Conservation (phyloP, 768 basidiomycete species). For the Rhodocollybia butyracea region DNA sequence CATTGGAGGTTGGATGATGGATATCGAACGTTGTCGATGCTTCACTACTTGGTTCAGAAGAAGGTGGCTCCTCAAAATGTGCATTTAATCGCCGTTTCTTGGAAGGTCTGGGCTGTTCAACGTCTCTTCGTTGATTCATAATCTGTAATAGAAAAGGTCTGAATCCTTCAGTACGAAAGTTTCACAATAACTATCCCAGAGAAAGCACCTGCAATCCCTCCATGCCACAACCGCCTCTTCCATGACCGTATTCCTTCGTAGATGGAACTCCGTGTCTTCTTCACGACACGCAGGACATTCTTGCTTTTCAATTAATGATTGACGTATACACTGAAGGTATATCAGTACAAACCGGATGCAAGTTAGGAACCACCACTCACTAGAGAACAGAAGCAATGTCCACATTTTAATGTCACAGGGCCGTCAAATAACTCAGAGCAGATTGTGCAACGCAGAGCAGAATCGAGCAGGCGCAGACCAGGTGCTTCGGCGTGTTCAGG, state of each 20-base stretch:
- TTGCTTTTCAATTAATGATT: constrained; percentile 50
- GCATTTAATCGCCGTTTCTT: constrained; percentile 12
- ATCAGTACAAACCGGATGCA: not conserved
- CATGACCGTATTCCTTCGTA: constrained; percentile 66
- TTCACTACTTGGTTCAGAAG: not conserved
- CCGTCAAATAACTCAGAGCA: constrained; percentile 72
- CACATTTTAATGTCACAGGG: constrained; percentile 72
- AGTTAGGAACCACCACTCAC: constrained; percentile 35
- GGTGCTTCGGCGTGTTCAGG: constrained; percentile 38
- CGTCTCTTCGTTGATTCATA: constrained; percentile 22
- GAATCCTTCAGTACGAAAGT: not conserved
- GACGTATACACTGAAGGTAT: constrained; percentile 61
- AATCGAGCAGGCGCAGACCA: constrained; percentile 61
- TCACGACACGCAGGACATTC: constrained; percentile 76
- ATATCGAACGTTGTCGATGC: too few species aligned
- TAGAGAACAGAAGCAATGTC: constrained; percentile 79
- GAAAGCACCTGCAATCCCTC: constrained; percentile 61
- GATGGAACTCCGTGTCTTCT: constrained; percentile 49
- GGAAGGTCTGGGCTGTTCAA: not conserved
- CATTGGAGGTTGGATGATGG: too few species aligned
- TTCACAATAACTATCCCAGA: not conserved
- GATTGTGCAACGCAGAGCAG: constrained; percentile 68
- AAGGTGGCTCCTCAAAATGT: constrained; percentile 25
- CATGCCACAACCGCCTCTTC: constrained; percentile 73
- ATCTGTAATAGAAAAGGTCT: constrained; percentile 45